A percentile compares a stretch with the other conserved stretches of the same genome.
These are phyloP conservation scores for Fraxinus platypoda DNA, from an alignment of 305 asterid species.

Conservation along the genomic window DNA sequence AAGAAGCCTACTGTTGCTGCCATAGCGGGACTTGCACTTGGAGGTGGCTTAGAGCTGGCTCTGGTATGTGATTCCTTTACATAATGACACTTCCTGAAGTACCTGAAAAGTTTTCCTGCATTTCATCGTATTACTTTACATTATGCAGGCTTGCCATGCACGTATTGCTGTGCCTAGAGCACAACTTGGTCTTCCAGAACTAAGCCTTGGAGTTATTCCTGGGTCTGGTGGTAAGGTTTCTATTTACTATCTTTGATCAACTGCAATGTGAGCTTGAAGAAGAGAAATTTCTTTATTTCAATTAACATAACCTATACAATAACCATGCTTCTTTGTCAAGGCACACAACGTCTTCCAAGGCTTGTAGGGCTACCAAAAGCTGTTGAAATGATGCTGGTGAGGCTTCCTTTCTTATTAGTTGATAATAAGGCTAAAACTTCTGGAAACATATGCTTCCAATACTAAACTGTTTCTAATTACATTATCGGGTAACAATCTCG, in stretches of 20 bases:
- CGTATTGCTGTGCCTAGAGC: slow-evolving; percentile 80
- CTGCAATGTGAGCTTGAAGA: slow-evolving; percentile 1
- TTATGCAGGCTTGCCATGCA: slow-evolving; percentile 82
- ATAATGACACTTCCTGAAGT: background rate
- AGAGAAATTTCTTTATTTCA: slow-evolving; percentile 14
- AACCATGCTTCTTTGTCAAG: slow-evolving; percentile 40
- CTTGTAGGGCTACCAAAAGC: slow-evolving; percentile 87
- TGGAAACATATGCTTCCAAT: background rate
- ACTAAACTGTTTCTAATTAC: background rate
- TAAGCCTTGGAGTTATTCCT: slow-evolving; percentile 90
- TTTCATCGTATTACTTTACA: slow-evolving; percentile 14
- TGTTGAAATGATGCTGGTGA: slow-evolving; percentile 84
- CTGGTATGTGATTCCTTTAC: slow-evolving; percentile 52
- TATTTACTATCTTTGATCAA: slow-evolving; percentile 11
- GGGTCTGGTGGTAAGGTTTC: slow-evolving; percentile 77
- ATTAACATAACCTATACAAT: slow-evolving; percentile 15
- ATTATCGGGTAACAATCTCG: background rate
- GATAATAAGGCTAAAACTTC: background rate
- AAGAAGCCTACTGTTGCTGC: slow-evolving; percentile 96
- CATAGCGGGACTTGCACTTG: slow-evolving; percentile 89
- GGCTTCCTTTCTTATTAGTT: slow-evolving; percentile 26
- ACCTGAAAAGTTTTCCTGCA: background rate
- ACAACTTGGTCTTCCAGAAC: slow-evolving; percentile 92
- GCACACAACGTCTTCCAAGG: slow-evolving; percentile 97
- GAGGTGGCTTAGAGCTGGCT: slow-evolving; percentile 95